phyloP scores from a whole-genome alignment of 228 moss, liverwort and hornwort genomes.

The Sphagnum magellanicum region DNA sequence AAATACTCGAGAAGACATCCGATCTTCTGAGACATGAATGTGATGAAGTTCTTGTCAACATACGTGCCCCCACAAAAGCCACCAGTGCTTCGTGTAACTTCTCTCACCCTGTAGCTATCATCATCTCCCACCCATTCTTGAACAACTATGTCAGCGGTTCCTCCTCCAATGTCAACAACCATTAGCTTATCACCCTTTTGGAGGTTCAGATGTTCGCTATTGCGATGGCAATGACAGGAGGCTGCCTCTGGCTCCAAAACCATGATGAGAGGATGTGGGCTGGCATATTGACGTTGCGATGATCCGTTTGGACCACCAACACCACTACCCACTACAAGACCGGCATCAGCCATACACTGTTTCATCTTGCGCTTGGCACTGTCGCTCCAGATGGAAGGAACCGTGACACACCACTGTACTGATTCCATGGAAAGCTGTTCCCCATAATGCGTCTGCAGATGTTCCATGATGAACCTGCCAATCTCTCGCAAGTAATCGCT shows the following conservation, averaged over 20 bases:
- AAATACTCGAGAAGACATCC: neutral
- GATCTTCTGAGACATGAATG: neutral
- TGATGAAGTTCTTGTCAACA: conserved; percentile 1
- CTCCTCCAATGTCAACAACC: conserved; percentile 8
- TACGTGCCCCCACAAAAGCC: conserved; percentile 2
- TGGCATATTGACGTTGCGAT: conserved; percentile 3
- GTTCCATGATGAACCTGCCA: conserved; percentile 15
- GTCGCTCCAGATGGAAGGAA: conserved; percentile 66
- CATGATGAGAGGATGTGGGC: conserved; percentile 33
- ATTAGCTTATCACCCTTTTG: neutral
- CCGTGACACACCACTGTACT: conserved; percentile 57
- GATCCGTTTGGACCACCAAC: conserved; percentile 1
- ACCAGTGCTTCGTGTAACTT: conserved; percentile 3
- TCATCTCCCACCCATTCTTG: neutral
- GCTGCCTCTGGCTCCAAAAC: conserved; percentile 56
- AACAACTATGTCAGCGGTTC: conserved; percentile 2
- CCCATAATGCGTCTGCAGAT: conserved; percentile 16
- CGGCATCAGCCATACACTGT: conserved; percentile 34
- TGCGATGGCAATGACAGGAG: conserved; percentile 33
- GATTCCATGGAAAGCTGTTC: conserved; percentile 11
- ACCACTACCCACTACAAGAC: conserved; percentile 12
- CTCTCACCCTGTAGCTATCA: neutral
- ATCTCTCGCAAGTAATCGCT: conserved; percentile 36
- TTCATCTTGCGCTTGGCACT: conserved; percentile 43
- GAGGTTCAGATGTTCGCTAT: neutral